Evolutionary conservation across 176 grass and related monocot genomes (phyloP).

Genomic region (Eremochloa ophiuroides): DNA sequence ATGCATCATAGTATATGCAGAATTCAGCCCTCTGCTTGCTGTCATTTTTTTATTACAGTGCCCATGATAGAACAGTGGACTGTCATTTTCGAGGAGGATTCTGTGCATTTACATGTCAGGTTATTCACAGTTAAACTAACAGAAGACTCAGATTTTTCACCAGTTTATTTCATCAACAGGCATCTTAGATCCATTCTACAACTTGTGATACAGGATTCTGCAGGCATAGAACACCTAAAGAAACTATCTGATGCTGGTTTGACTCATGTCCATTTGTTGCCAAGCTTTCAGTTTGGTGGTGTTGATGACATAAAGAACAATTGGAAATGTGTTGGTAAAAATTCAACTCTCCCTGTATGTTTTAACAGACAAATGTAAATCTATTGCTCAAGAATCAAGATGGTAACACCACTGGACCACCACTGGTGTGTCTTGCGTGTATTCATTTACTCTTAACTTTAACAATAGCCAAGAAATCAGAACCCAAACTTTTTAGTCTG

Average conservation of each 20-base stretch:
- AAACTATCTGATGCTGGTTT: slow-evolving; percentile 76
- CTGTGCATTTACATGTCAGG: slow-evolving; percentile 75
- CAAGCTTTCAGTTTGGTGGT: slow-evolving; percentile 83
- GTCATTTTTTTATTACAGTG: slow-evolving; percentile 43
- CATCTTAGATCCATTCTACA: slow-evolving; percentile 16
- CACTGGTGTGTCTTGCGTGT: too few species aligned
- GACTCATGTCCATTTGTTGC: slow-evolving; percentile 88
- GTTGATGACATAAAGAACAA: slow-evolving; percentile 79
- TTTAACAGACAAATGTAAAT: neutral
- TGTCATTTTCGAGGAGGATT: slow-evolving; percentile 54
- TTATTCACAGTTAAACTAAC: slow-evolving; percentile 23
- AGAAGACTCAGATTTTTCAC: neutral
- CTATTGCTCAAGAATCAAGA: neutral
- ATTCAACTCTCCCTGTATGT: slow-evolving; percentile 19
- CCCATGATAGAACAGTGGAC: slow-evolving; percentile 57
- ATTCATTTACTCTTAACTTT: neutral
- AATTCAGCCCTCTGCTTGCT: neutral
- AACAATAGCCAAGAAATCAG: neutral
- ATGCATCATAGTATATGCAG: neutral
- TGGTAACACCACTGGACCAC: neutral
- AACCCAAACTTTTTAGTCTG: neutral
- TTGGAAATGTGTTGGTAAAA: slow-evolving; percentile 77
- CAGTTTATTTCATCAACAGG: neutral
- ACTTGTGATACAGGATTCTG: slow-evolving; percentile 59
- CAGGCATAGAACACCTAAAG: slow-evolving; percentile 55